Base-by-base conservation (phyloP, 2,329 filamentous ascomycete genomes). In the Phymatotrichopsis omnivora region DNA sequence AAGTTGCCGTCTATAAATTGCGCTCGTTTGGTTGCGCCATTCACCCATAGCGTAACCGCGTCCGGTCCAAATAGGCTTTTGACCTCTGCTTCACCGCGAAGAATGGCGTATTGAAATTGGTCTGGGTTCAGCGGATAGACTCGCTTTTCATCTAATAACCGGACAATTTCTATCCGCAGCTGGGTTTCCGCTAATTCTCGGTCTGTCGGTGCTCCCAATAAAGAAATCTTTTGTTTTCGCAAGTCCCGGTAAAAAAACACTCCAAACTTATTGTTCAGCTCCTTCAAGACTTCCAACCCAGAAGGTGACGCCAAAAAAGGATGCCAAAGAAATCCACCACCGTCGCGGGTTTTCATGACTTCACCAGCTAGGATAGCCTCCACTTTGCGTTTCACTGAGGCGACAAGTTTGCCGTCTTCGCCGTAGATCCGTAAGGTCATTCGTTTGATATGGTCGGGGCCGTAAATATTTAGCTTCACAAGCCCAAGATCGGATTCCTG, bases 161-260 rank as follows among this genome's bases (percentile, higher is more conserved):
- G n/a, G n/a, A n/a, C n/a, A n/a, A n/a, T n/a, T 27, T 31, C 34
- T 10, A 38, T 19, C 24, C 45, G 29, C 6, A 52, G 35, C 14
- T 25, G 34, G 6, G 7, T 22, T n/a, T 16, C 17, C 4, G 52
- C 52, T 16, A 27, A 19, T 12, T 29, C 14, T 11, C 48, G 42
- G 19, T 48, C 32, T 12, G 10, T n/a, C 11, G 32, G 32, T 3
- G 33, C 28, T 3, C 52, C 52, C 11, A 46, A 52, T 12, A 47
- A 30, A 12, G 50, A 47, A 5, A 54, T 7, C 38, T 50, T 45
- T 3, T 41, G 46, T 16, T 46, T 49, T 5, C 42, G 34, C 8
- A 27, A 23, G 22, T 54, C 52, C 28, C 33, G 47, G 27, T 49
- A 50, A 22, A 54, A 42, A 10, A 46, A 52, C 3, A 42, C 40